phyloP scores from a whole-genome alignment of 2,329 filamentous ascomycete genomes.

The Colletotrichum caudatum region DNA sequence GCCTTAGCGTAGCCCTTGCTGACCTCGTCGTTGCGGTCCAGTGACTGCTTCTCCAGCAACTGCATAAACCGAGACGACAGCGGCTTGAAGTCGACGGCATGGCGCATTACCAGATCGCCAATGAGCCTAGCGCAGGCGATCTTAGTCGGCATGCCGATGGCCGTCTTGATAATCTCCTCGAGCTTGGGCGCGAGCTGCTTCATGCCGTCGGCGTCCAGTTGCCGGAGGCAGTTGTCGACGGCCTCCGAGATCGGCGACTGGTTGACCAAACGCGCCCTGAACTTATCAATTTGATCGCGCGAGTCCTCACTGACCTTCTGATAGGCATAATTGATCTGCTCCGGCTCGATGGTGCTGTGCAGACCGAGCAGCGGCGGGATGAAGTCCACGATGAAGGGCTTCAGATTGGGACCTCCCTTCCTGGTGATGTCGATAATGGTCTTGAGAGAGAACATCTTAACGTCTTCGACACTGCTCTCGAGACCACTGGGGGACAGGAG shows the following conservation, averaged over 20 bases:
- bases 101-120: constrained; percentile 84
- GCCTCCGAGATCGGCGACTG: constrained; percentile 92
- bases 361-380: constrained; percentile 84
- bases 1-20: constrained; percentile 89
- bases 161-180: constrained; percentile 83
- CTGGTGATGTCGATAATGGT: constrained; percentile 92
- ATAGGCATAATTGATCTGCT: constrained; percentile 92
- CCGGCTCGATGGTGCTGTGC: constrained; percentile 88
- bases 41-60: constrained; percentile 81
- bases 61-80: constrained; percentile 82
- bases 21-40: constrained; percentile 95
- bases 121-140: constrained; percentile 90
- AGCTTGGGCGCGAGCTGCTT: constrained; percentile 77
- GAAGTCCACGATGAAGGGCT: constrained; percentile 84
- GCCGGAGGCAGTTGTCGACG: constrained; percentile 88
- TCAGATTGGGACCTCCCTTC: constrained; percentile 82
- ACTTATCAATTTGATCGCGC: constrained; percentile 89
- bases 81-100: constrained; percentile 78
- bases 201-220: constrained; percentile 84
- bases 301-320: constrained; percentile 89
- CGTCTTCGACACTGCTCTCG: constrained; percentile 88
- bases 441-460: constrained; percentile 83
- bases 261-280: constrained; percentile 83
- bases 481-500: constrained; percentile 89
- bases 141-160: constrained; percentile 93